A percentile compares a stretch with the other conserved stretches of the same genome.
phyloP scores from a whole-genome alignment of 805 yeast species.

The Clavispora fructus region DNA sequence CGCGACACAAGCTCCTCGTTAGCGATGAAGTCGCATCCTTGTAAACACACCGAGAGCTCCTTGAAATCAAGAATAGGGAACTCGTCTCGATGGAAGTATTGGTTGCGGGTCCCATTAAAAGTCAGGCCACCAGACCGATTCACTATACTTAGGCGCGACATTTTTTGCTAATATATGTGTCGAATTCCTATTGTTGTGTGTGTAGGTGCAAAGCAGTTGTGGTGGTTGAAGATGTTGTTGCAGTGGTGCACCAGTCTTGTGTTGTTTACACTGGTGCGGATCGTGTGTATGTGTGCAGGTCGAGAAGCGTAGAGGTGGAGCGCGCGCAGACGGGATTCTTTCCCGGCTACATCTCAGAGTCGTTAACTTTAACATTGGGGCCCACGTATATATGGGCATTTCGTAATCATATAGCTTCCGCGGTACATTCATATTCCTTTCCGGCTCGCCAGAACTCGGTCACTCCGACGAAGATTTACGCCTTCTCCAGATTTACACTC shows the following conservation, averaged over 20 bases:
- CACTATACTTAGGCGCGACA: slow-evolving; percentile 7
- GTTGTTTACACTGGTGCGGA: slow-evolving; percentile 1
- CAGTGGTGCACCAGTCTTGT: not conserved
- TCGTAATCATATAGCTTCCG: not conserved
- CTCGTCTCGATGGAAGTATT: slow-evolving; percentile 30
- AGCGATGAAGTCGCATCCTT: slow-evolving; percentile 56
- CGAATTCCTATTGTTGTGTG: not conserved
- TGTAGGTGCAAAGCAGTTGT: not conserved
- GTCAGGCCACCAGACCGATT: slow-evolving; percentile 3
- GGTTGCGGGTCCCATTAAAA: slow-evolving; percentile 1
- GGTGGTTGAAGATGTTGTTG: not conserved
- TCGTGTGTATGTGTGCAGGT: not conserved
- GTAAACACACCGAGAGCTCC: slow-evolving; percentile 55
- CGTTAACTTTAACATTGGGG: not conserved
- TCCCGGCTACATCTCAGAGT: not conserved
- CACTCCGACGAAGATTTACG: not conserved
- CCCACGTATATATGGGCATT: not conserved
- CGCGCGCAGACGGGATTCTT: not conserved
- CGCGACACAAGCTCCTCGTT: slow-evolving; percentile 53
- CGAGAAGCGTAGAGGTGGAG: not conserved
- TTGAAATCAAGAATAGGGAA: slow-evolving; percentile 59
- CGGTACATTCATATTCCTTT: not conserved
- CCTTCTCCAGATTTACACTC: slow-evolving; percentile 40
- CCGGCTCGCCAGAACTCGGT: not conserved
- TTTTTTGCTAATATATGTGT: not conserved